Evolutionary conservation across 805 yeast genomes (phyloP).

Genomic region (Blastobotrys parvus): DNA sequence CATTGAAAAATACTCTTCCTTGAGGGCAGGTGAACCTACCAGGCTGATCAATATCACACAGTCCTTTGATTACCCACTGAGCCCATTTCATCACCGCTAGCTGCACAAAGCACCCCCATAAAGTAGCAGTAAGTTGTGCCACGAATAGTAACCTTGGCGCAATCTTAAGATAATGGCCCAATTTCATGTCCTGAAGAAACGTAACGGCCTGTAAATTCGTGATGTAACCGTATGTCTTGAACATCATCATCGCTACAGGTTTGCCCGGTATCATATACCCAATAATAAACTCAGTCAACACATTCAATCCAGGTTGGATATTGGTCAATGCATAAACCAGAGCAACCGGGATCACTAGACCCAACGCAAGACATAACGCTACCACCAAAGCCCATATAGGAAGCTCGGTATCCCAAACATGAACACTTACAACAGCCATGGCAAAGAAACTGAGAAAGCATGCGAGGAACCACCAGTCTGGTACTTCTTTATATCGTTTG

Average conservation of each 20-base stretch:
- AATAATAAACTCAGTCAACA: conserved; percentile 53
- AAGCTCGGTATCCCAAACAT: conserved; percentile 38
- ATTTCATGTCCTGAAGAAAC: conserved; percentile 48
- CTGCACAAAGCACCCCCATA: conserved; percentile 38
- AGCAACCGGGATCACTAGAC: conserved; percentile 54
- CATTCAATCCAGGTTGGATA: conserved; percentile 49
- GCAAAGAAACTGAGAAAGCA: conserved; percentile 40
- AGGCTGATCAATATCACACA: conserved; percentile 38
- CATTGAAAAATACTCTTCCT: conserved; percentile 40
- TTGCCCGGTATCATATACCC: conserved; percentile 59
- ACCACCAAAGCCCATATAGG: conserved; percentile 57
- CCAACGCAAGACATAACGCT: conserved; percentile 42
- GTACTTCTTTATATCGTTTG: conserved; percentile 51
- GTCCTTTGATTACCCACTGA: conserved; percentile 29
- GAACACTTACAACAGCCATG: conserved; percentile 35
- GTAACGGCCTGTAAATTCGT: conserved; percentile 46
- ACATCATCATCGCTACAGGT: conserved; percentile 54
- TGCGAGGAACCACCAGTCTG: conserved; percentile 51
- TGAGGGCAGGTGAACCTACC: conserved; percentile 42
- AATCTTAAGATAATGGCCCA: conserved; percentile 57
- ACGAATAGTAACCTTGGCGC: conserved; percentile 54
- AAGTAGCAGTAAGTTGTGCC: conserved; percentile 39
- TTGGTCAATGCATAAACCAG: conserved; percentile 58
- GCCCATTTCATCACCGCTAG: conserved; percentile 37
- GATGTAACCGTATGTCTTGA: conserved; percentile 52